Base-by-base conservation (phyloP, 345 rosid genomes). In the Linum lewisii region DNA sequence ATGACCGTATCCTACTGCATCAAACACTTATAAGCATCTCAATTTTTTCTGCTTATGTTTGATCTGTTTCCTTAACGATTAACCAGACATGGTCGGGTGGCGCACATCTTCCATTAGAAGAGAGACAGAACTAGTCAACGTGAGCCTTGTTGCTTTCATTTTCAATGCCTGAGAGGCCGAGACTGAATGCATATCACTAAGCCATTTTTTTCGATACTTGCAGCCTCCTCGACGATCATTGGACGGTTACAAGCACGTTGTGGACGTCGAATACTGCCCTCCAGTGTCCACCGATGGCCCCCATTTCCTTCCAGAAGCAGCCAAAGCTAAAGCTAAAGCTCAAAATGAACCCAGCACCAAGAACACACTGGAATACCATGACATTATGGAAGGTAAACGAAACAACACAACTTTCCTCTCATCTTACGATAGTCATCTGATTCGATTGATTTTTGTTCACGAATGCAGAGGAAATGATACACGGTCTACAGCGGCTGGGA, bases 21-120 rank as follows among this genome's bases (percentile, higher is more conserved):
- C 8, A 24, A 21, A 36, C 52, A 11, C 4, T 18, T 61, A 49
- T 64, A 60, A 29, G 23, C 51, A 61, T 44, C 47, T 63, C 64
- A 6, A 32, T 21, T 52, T 59, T 45, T 60, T 51, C 19, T 57
- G 57, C 57, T n/a, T 64, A 51, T 59, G 20, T 36, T 7, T 58
- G 15, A 16, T 32, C 61, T 50, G 58, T 56, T 73, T 80, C 77
- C 74, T 86, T 86, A 77, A 74, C 81, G 51, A 52, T 21, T 54
- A 13, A 65, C 58, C 73, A 88, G 98, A 93, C 76, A 89, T 93
- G 99, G 99, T 93, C 66, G 99, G 99, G 60, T 93, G 99, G 99
- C 99, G 99, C 60, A 93, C 97, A 57, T 93, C 98, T 54, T 92
- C 98, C 60, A 78, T 92, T 58, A 86, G 98, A 77, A 81, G 98